These are phyloP conservation scores for Bipolaris oryzae DNA, from an alignment of 2,329 filamentous ascomycete species.

Conservation along the genomic window DNA sequence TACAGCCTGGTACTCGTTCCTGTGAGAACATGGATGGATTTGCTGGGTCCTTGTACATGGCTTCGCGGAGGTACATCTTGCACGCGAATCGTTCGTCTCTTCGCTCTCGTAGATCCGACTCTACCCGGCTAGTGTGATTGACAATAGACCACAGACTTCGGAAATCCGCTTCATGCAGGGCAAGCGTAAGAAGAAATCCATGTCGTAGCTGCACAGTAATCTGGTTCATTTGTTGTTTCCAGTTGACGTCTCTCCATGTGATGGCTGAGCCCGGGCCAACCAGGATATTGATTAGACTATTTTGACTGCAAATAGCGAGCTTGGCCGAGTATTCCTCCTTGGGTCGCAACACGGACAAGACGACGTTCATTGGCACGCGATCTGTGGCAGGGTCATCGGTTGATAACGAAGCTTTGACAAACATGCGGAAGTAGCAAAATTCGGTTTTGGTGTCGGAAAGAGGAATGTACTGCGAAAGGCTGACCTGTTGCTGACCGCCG, in stretches of 20 bases:
- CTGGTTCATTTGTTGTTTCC: slow-evolving; percentile 70
- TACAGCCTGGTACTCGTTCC: slow-evolving; percentile 73
- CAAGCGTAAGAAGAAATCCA: slow-evolving; percentile 74
- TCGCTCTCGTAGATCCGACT: slow-evolving; percentile 70
- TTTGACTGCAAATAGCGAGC: slow-evolving; percentile 79
- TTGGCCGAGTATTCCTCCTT: slow-evolving; percentile 72
- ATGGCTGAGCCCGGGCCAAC: slow-evolving; percentile 71
- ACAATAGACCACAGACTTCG: slow-evolving; percentile 80
- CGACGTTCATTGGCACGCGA: slow-evolving; percentile 71
- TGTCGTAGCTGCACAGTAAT: slow-evolving; percentile 75
- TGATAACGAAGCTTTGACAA: slow-evolving; percentile 74
- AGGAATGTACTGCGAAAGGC: slow-evolving; percentile 72
- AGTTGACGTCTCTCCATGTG: slow-evolving; percentile 81
- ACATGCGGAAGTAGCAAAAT: slow-evolving; percentile 81
- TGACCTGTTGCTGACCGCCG: slow-evolving; percentile 52
- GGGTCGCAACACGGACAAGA: slow-evolving; percentile 76
- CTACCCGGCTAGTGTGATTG: slow-evolving; percentile 80
- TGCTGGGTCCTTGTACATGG: slow-evolving; percentile 81
- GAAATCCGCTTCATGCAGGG: slow-evolving; percentile 78
- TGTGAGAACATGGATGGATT: slow-evolving; percentile 75
- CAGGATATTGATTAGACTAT: slow-evolving; percentile 73
- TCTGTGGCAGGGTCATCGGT: slow-evolving; percentile 72
- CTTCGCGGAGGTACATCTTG: slow-evolving; percentile 70
- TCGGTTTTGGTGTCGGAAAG: slow-evolving; percentile 73
- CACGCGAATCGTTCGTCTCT: slow-evolving; percentile 74